Conservation (phyloP, 768 basidiomycete genomes). For the Phanerochaete sordida region DNA sequence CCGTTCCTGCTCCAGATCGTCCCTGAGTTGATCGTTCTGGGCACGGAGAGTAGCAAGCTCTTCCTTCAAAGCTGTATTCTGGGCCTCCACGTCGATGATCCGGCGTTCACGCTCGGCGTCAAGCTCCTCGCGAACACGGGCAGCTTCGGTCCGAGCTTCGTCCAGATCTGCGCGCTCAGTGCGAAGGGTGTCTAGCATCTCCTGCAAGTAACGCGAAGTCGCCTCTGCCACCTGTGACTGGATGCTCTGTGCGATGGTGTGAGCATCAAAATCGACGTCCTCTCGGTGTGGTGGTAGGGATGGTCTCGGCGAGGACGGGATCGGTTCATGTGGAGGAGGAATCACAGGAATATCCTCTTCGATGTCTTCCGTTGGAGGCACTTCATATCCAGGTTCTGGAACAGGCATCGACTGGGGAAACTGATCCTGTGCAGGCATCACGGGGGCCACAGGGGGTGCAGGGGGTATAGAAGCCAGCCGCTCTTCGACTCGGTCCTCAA, state of each 20-base stretch:
- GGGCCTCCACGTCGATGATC: conserved; percentile 42
- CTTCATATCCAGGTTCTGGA: neutral
- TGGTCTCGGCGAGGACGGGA: neutral
- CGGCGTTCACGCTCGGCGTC: conserved; percentile 44
- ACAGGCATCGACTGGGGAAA: conserved; percentile 9
- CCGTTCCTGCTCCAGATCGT: conserved; percentile 43
- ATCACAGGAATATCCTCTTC: conserved; percentile 1
- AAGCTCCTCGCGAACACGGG: conserved; percentile 43
- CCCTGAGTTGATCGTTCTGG: conserved; percentile 42
- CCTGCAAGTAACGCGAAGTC: conserved; percentile 50
- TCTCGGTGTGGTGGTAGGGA: neutral
- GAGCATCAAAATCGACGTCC: conserved; percentile 15
- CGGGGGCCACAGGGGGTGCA: conserved; percentile 16
- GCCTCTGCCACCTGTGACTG: conserved; percentile 48
- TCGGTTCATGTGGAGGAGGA: neutral
- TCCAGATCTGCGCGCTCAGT: conserved; percentile 63
- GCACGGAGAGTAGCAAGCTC: conserved; percentile 53
- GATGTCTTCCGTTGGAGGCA: conserved; percentile 1
- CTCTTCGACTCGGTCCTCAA: conserved; percentile 21
- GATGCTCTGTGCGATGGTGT: conserved; percentile 32
- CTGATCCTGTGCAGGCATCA: too few species aligned
- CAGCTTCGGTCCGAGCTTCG: conserved; percentile 49
- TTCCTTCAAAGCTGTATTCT: conserved; percentile 59
- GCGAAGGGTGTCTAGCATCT: conserved; percentile 56
- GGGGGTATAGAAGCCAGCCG: conserved; percentile 5